Base-by-base conservation (phyloP, 1,284 basidiomycete species). In the Pseudozyma sp. region DNA sequence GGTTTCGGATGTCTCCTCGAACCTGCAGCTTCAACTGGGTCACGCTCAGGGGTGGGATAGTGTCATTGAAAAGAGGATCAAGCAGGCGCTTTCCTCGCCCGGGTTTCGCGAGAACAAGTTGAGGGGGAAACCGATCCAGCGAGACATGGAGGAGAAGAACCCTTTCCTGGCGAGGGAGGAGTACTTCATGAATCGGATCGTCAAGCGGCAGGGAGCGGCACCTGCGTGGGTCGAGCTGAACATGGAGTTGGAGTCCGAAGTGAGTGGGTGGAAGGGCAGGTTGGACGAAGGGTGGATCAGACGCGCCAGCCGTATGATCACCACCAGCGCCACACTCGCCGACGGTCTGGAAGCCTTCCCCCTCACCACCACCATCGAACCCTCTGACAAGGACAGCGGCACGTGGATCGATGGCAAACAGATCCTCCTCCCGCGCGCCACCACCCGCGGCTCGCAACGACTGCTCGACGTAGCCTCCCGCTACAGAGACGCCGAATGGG, bases 141-240 rank as follows among this genome's bases (percentile, higher is more conserved):
- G 86, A 3, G 87, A 89, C 46, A 86, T 85, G 2, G 90, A 92
- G 54, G 92, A 93, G 80, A 86, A 86, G 31, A 95, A 95, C 80
- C 93, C 93, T 0, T 94, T 78, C 52, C 60, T 85, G 4, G 63
- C 60, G 5, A 46, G 82, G 24, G 82, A 82, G 39, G 83, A 78
- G 53, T 68, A 67, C 10, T 55, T 94, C 53, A 91, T 95, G 91
- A 95, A 95, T 80, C 89, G 93, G 13, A 94, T 95, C 62, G 89
- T 96, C 17, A 91, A 93, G 78, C 87, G 90, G 40, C 92, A 94
- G 78, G 92, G 92, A 14, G 92, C 91, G 2, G 89, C 90, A 0
- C 94, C 94, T n/a, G 92, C 93, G 3, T 96, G 93, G 93, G 91
- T 96, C 4, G 93, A 95, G 84, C 80, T 94, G 35, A 94, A 94